Evolutionary conservation across 2,329 filamentous ascomycete genomes (phyloP).

Genomic region (Kalmusia sp.): DNA sequence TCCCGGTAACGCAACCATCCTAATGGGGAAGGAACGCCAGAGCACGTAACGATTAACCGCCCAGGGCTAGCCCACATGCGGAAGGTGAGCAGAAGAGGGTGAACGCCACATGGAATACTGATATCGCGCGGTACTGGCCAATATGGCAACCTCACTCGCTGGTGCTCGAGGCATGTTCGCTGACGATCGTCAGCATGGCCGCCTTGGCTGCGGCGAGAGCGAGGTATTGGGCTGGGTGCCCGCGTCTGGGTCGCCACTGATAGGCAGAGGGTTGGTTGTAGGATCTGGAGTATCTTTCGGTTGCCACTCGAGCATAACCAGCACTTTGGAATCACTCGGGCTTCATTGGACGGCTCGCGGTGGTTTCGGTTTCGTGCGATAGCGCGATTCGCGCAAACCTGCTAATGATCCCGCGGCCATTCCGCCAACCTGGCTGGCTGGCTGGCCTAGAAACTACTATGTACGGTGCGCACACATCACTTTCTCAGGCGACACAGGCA

Average conservation of each 20-base stretch:
- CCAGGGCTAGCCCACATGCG: background rate
- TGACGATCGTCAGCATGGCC: background rate
- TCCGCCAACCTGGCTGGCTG: background rate
- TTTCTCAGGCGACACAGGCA: too few relatives aligned
- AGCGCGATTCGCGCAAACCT: constrained; percentile 1
- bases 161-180: background rate
- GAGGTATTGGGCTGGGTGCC: too few relatives aligned
- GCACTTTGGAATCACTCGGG: background rate
- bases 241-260: too few relatives aligned
- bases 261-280: too few relatives aligned
- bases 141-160: background rate
- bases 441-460: too few relatives aligned
- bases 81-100: background rate
- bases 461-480: too few relatives aligned
- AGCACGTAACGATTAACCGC: background rate
- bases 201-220: background rate
- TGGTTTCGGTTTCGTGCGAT: constrained; percentile 5
- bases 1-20: constrained; percentile 1
- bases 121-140: constrained; percentile 3
- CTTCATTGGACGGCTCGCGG: constrained; percentile 2
- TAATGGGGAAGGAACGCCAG: constrained; percentile 1
- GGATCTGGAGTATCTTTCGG: too few relatives aligned
- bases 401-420: background rate
- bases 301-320: too few relatives aligned
- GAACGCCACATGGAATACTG: constrained; percentile 3